Evolutionary conservation across 2,329 filamentous ascomycete genomes (phyloP).

Genomic region (Teratosphaeria gauchensis): DNA sequence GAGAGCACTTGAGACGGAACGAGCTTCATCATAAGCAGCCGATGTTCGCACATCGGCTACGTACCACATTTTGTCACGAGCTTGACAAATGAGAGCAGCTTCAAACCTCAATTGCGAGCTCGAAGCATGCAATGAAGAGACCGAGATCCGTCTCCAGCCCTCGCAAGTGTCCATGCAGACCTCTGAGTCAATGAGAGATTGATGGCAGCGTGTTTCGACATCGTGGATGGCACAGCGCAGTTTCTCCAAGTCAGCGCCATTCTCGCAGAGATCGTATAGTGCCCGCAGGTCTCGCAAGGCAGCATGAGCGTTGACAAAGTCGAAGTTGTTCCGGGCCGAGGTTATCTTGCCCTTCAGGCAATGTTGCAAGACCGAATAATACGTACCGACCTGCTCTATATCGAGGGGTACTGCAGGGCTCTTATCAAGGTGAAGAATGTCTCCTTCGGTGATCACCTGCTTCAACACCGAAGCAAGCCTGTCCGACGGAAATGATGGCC

Average conservation of each 20-base stretch:
- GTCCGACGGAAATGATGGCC: background rate
- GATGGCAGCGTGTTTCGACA: background rate
- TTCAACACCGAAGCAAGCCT: background rate
- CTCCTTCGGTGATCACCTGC: background rate
- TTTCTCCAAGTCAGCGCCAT: background rate
- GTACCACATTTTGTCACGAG: constrained; percentile 96
- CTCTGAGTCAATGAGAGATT: background rate
- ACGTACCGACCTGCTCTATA: background rate
- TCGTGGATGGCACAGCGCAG: background rate
- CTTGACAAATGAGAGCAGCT: background rate
- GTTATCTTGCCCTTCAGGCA: background rate
- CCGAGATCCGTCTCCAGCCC: background rate
- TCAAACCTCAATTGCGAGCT: background rate
- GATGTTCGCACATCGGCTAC: constrained; percentile 89
- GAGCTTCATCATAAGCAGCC: constrained; percentile 74
- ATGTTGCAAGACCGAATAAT: background rate
- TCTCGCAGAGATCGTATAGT: background rate
- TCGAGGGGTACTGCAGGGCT: background rate
- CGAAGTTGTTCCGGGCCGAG: background rate
- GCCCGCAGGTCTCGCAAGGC: background rate
- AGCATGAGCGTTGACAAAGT: background rate
- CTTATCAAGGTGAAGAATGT: background rate
- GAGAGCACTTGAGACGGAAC: constrained; percentile 74
- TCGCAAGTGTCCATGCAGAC: background rate
- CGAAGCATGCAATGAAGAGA: background rate